Conservation (phyloP, 2,329 filamentous ascomycete genomes). For the Cladosporium sp. region DNA sequence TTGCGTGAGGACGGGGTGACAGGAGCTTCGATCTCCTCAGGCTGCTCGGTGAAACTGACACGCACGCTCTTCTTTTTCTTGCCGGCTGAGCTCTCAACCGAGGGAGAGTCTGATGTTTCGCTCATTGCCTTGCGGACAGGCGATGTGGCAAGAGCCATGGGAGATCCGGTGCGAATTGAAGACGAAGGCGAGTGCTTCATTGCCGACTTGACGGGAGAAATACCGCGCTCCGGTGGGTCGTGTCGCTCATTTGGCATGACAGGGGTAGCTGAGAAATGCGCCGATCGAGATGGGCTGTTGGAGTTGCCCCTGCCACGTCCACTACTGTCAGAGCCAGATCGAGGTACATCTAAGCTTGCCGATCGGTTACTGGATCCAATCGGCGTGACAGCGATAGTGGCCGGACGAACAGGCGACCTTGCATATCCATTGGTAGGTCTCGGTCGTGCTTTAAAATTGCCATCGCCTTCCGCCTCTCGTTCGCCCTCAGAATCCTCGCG, state of each 20-base stretch:
- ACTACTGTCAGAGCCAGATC: slow-evolving; percentile 16
- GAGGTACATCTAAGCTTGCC: slow-evolving; percentile 31
- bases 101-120: slow-evolving; percentile 55
- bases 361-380: slow-evolving; percentile 23
- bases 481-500: slow-evolving; percentile 30
- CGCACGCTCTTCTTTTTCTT: slow-evolving; percentile 62
- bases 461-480: slow-evolving; percentile 18
- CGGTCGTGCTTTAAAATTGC: neutral
- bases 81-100: slow-evolving; percentile 34
- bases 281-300: slow-evolving; percentile 61
- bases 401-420: neutral
- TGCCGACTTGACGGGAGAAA: slow-evolving; percentile 74
- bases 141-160: slow-evolving; percentile 46
- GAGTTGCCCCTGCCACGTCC: slow-evolving; percentile 26
- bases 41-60: slow-evolving; percentile 66
- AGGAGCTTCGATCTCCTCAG: slow-evolving; percentile 32
- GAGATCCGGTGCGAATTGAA: slow-evolving; percentile 40
- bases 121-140: slow-evolving; percentile 34
- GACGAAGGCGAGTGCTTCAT: slow-evolving; percentile 61
- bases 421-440: slow-evolving; percentile 8
- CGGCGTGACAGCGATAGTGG: slow-evolving; percentile 8
- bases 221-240: slow-evolving; percentile 64
- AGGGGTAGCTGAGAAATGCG: slow-evolving; percentile 61
- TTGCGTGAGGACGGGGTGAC: slow-evolving; percentile 48
- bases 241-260: slow-evolving; percentile 59